Conservation (phyloP, 139 green algal genomes). For the Yamagishiella unicocca region DNA sequence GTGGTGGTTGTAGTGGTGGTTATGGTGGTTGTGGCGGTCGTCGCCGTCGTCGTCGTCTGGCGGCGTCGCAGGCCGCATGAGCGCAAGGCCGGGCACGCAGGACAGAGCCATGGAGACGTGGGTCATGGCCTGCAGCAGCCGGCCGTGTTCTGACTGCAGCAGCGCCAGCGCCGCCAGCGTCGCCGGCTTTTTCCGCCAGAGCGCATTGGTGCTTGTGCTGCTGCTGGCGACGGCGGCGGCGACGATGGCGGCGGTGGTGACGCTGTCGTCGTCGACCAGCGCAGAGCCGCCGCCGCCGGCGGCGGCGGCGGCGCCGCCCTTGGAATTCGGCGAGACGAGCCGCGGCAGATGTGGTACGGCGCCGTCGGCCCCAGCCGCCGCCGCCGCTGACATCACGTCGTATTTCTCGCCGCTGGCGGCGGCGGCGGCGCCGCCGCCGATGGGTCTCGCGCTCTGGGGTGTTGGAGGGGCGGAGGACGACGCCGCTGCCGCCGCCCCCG, state of each 20-base stretch:
- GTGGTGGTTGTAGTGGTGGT: not conserved
- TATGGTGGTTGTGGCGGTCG: not conserved
- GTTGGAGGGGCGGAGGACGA: not conserved
- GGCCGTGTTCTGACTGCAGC: conserved; percentile 26
- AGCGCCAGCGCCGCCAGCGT: conserved; percentile 9
- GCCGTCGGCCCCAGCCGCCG: not conserved
- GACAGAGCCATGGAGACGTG: conserved; percentile 25
- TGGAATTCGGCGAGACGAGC: not conserved
- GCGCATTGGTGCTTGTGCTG: not conserved
- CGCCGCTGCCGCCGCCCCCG: not conserved
- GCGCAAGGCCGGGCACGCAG: not conserved
- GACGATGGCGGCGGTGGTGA: not conserved
- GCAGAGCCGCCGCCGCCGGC: not conserved
- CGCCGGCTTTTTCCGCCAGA: conserved; percentile 19
- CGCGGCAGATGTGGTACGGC: not conserved
- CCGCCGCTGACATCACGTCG: not conserved
- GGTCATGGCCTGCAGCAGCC: not conserved
- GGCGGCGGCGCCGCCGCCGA: too few relatives aligned
- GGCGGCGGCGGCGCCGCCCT: not conserved
- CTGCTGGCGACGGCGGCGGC: not conserved
- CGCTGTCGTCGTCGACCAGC: not conserved
- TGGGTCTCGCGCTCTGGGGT: too few relatives aligned
- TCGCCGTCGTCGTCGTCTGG: not conserved
- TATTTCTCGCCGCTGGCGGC: conserved; percentile 11
- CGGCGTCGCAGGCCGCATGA: not conserved